Conservation (phyloP, 2,329 filamentous ascomycete species). For the Colletotrichum viniferum region DNA sequence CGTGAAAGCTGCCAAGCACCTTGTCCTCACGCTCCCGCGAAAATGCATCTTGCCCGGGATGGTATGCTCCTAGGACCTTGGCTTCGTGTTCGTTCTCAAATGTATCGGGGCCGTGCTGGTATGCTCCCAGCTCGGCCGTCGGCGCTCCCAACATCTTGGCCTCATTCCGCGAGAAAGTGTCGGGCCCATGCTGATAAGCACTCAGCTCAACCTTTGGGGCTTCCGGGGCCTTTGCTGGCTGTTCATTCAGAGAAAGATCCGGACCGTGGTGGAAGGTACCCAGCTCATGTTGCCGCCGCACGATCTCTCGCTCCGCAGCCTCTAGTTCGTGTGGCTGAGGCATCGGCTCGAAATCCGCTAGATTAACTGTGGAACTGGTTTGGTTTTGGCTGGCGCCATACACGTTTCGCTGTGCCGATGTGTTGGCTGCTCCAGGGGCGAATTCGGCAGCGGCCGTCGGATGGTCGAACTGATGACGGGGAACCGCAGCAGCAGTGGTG, state of each 20-base stretch:
- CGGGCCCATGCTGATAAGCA: slow-evolving; percentile 14
- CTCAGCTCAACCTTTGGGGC: slow-evolving; percentile 8
- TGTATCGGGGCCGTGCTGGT: slow-evolving; percentile 16
- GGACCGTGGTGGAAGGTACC: slow-evolving; percentile 17
- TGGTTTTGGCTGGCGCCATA: neutral
- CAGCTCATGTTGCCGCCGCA: slow-evolving; percentile 15
- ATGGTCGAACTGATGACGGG: slow-evolving; percentile 13
- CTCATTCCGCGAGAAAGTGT: slow-evolving; percentile 8
- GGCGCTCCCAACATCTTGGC: slow-evolving; percentile 13
- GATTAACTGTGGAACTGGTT: slow-evolving; percentile 11
- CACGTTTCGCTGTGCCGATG: neutral
- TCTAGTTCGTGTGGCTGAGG: slow-evolving; percentile 14
- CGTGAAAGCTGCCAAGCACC: slow-evolving; percentile 13
- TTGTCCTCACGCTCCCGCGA: slow-evolving; percentile 14
- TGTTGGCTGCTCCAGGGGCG: neutral
- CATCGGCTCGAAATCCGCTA: slow-evolving; percentile 6
- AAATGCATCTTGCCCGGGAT: slow-evolving; percentile 2
- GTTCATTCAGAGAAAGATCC: neutral
- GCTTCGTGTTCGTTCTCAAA: slow-evolving; percentile 15
- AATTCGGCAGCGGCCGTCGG: slow-evolving; percentile 5
- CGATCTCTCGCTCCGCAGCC: slow-evolving; percentile 10
- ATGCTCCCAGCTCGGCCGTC: slow-evolving; percentile 10
- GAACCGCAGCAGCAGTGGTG: neutral
- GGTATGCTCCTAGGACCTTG: slow-evolving; percentile 10
- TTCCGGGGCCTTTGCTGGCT: neutral